Evolutionary conservation across 2,329 filamentous ascomycete species (phyloP).

Genomic region (Exophiala bonariae): DNA sequence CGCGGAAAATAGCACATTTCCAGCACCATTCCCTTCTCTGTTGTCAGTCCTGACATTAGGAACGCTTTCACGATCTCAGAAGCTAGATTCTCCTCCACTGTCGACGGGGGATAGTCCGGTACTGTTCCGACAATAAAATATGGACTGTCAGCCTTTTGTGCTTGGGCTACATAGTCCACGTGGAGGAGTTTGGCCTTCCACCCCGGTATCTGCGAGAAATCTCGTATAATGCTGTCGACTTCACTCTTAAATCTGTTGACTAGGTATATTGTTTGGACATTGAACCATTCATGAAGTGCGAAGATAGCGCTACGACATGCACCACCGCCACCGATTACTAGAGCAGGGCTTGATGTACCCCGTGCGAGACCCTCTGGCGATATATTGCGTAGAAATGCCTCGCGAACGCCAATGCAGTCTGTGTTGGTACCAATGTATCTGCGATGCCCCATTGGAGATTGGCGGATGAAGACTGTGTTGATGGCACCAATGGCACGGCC

Average conservation of each 20-base stretch:
- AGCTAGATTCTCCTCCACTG: too few species aligned
- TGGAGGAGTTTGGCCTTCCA: conserved; percentile 62
- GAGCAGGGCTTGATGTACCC: conserved; percentile 55
- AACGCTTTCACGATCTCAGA: too few species aligned
- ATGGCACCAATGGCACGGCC: conserved; percentile 72
- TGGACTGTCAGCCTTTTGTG: too few species aligned
- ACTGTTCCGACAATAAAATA: too few species aligned
- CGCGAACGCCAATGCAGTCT: conserved; percentile 73
- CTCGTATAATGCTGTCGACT: conserved; percentile 64
- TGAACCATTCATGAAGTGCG: conserved; percentile 68
- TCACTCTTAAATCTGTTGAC: conserved; percentile 71
- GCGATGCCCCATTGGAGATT: conserved; percentile 42
- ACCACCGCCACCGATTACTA: conserved; percentile 75
- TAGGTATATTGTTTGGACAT: conserved; percentile 68
- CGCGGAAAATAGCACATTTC: background rate
- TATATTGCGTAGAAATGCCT: too few species aligned
- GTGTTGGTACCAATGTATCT: conserved; percentile 74
- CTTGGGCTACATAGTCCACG: too few species aligned
- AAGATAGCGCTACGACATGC: conserved; percentile 74
- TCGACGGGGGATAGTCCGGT: too few species aligned
- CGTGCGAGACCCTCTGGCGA: conserved; percentile 50
- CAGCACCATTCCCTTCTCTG: too few species aligned
- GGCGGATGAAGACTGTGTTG: conserved; percentile 71
- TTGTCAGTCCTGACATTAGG: too few species aligned
- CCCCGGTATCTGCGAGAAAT: conserved; percentile 56